Conservation (phyloP, 108 stramenopile genomes). For the Thalassiosira profunda region DNA sequence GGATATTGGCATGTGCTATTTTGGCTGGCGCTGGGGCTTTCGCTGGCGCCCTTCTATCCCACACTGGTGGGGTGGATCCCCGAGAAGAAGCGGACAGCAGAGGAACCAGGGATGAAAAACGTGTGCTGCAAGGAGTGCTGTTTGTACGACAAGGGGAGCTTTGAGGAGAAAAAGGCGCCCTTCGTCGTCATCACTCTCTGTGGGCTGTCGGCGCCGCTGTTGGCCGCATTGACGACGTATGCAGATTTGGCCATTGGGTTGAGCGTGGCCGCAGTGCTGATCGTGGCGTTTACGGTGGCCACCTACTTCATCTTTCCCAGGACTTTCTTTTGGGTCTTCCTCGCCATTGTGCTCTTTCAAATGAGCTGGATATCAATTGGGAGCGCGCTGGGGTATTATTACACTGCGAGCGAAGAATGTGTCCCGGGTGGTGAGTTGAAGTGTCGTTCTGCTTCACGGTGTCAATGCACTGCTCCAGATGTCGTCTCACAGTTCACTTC, state of each 20-base stretch:
- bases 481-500: too few species aligned
- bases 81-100: constrained; percentile 32
- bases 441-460: too few species aligned
- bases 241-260: constrained; percentile 36
- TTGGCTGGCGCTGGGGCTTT: constrained; percentile 41
- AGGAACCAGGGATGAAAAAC: constrained; percentile 37
- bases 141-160: constrained; percentile 41
- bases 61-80: constrained; percentile 53
- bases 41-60: constrained; percentile 39
- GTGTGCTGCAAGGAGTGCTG: constrained; percentile 34
- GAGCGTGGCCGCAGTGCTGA: constrained; percentile 19
- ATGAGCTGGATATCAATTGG: constrained; percentile 29
- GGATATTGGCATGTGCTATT: constrained; percentile 43
- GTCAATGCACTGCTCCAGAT: too few species aligned
- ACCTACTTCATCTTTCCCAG: constrained; percentile 34
- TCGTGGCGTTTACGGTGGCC: constrained; percentile 13
- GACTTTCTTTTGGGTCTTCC: constrained; percentile 32
- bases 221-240: constrained; percentile 49
- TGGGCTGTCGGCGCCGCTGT: constrained; percentile 34
- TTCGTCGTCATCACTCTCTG: constrained; percentile 52
- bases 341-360: constrained; percentile 32
- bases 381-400: constrained; percentile 37
- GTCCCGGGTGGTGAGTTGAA: too few species aligned
- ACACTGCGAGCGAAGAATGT: too few species aligned
- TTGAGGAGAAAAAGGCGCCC: constrained; percentile 37